Conservation (phyloP, 331 rosid genomes). For the Rhamnella rubrinervis region DNA sequence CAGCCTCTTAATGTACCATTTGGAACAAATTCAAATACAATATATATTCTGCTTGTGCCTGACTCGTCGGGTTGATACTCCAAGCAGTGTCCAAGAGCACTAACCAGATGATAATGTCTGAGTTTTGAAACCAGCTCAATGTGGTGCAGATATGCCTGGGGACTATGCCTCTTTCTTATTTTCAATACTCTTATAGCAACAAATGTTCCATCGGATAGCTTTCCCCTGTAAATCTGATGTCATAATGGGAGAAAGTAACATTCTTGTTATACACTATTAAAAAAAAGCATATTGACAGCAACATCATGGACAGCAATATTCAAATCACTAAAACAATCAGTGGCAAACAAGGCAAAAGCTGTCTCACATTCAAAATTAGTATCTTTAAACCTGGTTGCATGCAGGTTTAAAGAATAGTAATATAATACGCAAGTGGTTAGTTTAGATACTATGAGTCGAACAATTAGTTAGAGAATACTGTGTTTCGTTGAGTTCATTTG, state of each 20-base stretch:
- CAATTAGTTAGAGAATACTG: too few relatives aligned
- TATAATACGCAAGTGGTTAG: too few relatives aligned
- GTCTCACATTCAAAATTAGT: too few relatives aligned
- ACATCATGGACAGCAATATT: too few relatives aligned
- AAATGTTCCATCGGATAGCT: conserved; percentile 69
- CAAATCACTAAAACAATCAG: too few relatives aligned
- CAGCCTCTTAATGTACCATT: conserved; percentile 52
- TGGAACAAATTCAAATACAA: conserved; percentile 64
- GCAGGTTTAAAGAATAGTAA: too few relatives aligned
- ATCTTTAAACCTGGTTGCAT: too few relatives aligned
- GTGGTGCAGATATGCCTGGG: conserved; percentile 62
- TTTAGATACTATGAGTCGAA: too few relatives aligned
- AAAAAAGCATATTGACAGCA: too few relatives aligned
- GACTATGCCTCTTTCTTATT: conserved; percentile 59
- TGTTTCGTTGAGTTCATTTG: too few relatives aligned
- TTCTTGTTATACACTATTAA: neutral
- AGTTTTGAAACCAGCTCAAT: conserved; percentile 76
- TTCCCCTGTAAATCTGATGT: conserved; percentile 71
- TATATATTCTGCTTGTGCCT: conserved; percentile 48
- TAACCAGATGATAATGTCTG: conserved; percentile 70
- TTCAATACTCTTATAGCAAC: conserved; percentile 62
- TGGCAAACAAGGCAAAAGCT: too few relatives aligned
- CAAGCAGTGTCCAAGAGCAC: conserved; percentile 79
- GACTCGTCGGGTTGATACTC: conserved; percentile 65
- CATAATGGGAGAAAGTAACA: conserved; percentile 1